Conservation (phyloP, 768 basidiomycete species). For the Leccinellum albellum region DNA sequence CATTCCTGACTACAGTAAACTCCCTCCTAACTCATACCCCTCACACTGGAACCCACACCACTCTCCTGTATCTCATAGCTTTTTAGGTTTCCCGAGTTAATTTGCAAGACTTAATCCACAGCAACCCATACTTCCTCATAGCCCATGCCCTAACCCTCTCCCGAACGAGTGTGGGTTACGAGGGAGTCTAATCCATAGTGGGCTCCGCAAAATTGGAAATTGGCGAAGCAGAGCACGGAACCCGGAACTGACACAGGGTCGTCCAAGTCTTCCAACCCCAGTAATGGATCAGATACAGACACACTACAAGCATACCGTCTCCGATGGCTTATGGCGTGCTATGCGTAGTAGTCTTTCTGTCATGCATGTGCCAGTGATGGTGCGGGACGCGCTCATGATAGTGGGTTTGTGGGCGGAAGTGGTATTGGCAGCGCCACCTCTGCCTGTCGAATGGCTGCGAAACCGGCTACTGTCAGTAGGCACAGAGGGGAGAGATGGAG, state of each 20-base stretch:
- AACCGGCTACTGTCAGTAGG: neutral
- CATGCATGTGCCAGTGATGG: constrained; percentile 7
- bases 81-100: too few relatives aligned
- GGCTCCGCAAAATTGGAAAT: constrained; percentile 3
- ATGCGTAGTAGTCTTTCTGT: neutral
- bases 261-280: constrained; percentile 74
- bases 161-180: too few relatives aligned
- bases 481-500: neutral
- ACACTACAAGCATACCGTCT: constrained; percentile 69
- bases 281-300: constrained; percentile 76
- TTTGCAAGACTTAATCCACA: too few relatives aligned
- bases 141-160: too few relatives aligned
- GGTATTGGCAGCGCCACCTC: constrained; percentile 64
- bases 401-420: constrained; percentile 36
- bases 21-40: too few relatives aligned
- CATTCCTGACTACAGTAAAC: constrained; percentile 59
- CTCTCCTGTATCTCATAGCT: too few relatives aligned
- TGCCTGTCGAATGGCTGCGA: constrained; percentile 61
- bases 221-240: neutral
- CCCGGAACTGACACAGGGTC: constrained; percentile 54
- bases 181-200: neutral
- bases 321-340: constrained; percentile 59
- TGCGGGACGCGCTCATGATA: constrained; percentile 33
- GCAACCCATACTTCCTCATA: too few relatives aligned
- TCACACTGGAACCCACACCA: too few relatives aligned